Evolutionary conservation across 1,139 yeast genomes (phyloP).

Genomic region (Yamadazyma jaroonii): DNA sequence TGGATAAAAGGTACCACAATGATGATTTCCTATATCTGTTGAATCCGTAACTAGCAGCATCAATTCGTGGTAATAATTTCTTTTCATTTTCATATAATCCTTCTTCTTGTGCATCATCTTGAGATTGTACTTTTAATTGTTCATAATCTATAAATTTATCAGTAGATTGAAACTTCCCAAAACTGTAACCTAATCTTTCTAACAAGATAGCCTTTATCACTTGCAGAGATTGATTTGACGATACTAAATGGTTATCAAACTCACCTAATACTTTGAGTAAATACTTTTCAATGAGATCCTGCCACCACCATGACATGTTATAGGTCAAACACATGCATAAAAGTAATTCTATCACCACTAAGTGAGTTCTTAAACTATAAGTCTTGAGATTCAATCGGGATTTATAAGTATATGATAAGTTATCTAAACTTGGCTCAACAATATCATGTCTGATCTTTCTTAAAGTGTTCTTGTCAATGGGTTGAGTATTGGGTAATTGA

Average conservation of each 20-base stretch:
- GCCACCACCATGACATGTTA: constrained; percentile 48
- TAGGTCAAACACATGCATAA: constrained; percentile 42
- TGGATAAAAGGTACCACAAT: constrained; percentile 75
- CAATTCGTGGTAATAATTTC: constrained; percentile 12
- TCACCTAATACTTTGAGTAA: constrained; percentile 40
- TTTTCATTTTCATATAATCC: constrained; percentile 10
- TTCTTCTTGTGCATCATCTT: constrained; percentile 9
- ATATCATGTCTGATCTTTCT: constrained; percentile 60
- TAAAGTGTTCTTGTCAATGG: constrained; percentile 48
- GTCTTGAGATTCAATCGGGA: constrained; percentile 65
- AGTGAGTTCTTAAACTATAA: constrained; percentile 49
- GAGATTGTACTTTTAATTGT: constrained; percentile 14
- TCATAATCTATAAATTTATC: constrained; percentile 5
- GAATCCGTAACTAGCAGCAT: constrained; percentile 27
- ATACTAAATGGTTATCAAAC: constrained; percentile 34
- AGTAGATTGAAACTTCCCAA: constrained; percentile 21
- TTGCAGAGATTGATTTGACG: constrained; percentile 30
- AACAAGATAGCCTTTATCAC: constrained; percentile 43
- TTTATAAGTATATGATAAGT: constrained; percentile 48
- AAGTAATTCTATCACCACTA: constrained; percentile 51
- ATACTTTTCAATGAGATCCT: constrained; percentile 45
- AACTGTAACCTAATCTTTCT: constrained; percentile 40
- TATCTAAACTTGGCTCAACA: constrained; percentile 65
- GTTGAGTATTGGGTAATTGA: constrained; percentile 18
- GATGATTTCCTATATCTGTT: constrained; percentile 62